Evolutionary conservation across 345 rosid genomes (phyloP), one percentile per base, ranked within the genome.

Genomic region (Eucalyptus cloeziana): DNA sequence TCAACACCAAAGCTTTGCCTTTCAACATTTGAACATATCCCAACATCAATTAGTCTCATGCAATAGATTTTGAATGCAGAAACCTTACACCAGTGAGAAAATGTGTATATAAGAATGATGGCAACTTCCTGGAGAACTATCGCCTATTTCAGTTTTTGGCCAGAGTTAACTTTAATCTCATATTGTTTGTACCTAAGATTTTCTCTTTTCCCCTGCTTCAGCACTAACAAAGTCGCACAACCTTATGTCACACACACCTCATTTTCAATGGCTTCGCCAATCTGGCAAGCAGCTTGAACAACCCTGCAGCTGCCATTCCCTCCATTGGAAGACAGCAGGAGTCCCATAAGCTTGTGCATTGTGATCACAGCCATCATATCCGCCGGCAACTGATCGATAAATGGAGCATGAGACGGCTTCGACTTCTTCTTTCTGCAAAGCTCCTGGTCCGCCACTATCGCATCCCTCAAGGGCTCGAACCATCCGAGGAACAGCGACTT

Each of bases 281-380:
- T 93, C 86, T 93, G 96, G 88, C 92, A 91, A 88, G 96, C 96
- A 16, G 98, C 99, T 89, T 94, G 95, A 52, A 98, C 94, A 33
- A 97, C 95, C 88, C 94, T 93, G 90, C 95, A 93, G 88, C 90
- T 92, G 49, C 98, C 98, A 90, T 87, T 90, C 19, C 95, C 95
- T 86, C 94, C 96, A 87, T 89, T 87, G 83, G 88, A 87, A 17
- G 97, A 94, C 98, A 98, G 93, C 94, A 98, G 89, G 92, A 98
- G 86, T 54, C 94, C 97, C 96, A 98, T 94, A 93, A 98, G 88
- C 93, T 95, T 97, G 91, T 97, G 98, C 99, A 98, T 98, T 6
- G 98, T 94, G 87, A 98, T 96, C 86, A 95, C 97, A 6, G 99
- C 98, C 99, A 98, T 96, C 97, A 92, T 96, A 92, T 95, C 98